Evolutionary conservation across 2,329 filamentous ascomycete genomes (phyloP).

Genomic region (Pseudodiploospora longispora): DNA sequence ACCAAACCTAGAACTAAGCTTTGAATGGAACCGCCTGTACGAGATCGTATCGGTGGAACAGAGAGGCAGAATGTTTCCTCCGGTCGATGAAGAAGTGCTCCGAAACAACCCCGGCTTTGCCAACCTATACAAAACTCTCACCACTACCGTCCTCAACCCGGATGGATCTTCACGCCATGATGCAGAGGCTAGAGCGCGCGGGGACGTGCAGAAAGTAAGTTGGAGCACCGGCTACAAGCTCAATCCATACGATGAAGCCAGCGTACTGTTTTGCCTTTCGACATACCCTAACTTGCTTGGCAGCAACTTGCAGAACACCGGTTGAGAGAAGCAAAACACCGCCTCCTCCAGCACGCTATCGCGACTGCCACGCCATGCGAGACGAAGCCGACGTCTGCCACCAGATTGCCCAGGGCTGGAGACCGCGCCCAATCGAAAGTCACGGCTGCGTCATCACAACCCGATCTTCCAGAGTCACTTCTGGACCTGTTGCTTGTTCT

Average conservation of each 20-base stretch:
- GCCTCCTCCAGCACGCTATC: conserved; percentile 45
- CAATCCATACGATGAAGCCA: neutral
- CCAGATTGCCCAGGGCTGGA: conserved; percentile 7
- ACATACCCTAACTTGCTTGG: neutral
- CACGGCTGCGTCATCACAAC: conserved; percentile 7
- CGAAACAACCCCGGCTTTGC: conserved; percentile 52
- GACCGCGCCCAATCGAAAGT: conserved; percentile 11
- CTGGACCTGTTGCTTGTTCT: conserved; percentile 48
- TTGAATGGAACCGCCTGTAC: too few relatives aligned
- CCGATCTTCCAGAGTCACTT: conserved; percentile 34
- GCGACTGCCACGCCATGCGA: conserved; percentile 31
- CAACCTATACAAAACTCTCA: conserved; percentile 48
- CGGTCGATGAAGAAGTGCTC: conserved; percentile 46
- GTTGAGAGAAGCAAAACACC: conserved; percentile 37
- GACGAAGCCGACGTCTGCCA: conserved; percentile 7
- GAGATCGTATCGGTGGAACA: too few relatives aligned
- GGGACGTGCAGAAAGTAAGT: conserved; percentile 40
- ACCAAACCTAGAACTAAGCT: neutral
- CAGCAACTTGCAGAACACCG: conserved; percentile 44
- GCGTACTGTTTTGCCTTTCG: neutral
- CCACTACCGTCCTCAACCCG: conserved; percentile 44
- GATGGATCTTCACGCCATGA: conserved; percentile 51
- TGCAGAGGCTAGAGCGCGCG: conserved; percentile 40
- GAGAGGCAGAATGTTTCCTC: conserved; percentile 43
- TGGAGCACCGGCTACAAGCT: neutral